Evolutionary conservation across 2,329 filamentous ascomycete species (phyloP).

Genomic region (Lachnellula cervina): DNA sequence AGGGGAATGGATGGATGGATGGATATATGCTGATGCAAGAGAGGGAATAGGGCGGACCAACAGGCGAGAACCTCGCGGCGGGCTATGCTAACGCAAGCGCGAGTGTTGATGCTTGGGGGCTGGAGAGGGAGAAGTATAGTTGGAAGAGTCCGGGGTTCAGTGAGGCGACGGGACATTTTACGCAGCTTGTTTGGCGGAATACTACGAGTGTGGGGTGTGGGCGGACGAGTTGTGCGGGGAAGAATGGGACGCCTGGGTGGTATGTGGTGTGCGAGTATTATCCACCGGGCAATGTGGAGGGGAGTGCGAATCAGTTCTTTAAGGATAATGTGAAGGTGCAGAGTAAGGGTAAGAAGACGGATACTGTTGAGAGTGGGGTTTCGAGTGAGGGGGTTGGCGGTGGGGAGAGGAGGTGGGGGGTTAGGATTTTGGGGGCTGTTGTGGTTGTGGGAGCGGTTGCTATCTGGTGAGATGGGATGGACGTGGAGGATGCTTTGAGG

Average conservation of each 20-base stretch:
- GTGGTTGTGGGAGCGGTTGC: neutral
- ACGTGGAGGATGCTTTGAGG: neutral
- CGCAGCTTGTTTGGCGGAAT: slow-evolving; percentile 65
- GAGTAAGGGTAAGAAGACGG: slow-evolving; percentile 17
- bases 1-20: too few relatives aligned
- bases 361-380: slow-evolving; percentile 25
- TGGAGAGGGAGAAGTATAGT: slow-evolving; percentile 54
- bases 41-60: slow-evolving; percentile 47
- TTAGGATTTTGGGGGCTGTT: neutral
- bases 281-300: slow-evolving; percentile 60
- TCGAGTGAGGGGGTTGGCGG: slow-evolving; percentile 4
- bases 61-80: slow-evolving; percentile 70
- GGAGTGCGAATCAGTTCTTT: slow-evolving; percentile 39
- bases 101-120: slow-evolving; percentile 62
- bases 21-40: neutral
- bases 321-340: slow-evolving; percentile 28
- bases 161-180: slow-evolving; percentile 63
- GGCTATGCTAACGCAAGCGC: slow-evolving; percentile 57
- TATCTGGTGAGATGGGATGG: neutral
- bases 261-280: slow-evolving; percentile 68
- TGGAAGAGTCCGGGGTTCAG: slow-evolving; percentile 53
- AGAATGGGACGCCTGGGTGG: slow-evolving; percentile 47
- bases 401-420: slow-evolving; percentile 1
- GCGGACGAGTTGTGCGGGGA: slow-evolving; percentile 36
- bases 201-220: slow-evolving; percentile 57